These are phyloP conservation scores for Hibiscus mutabilis DNA, from an alignment of 345 rosid species.

Conservation along the genomic window DNA sequence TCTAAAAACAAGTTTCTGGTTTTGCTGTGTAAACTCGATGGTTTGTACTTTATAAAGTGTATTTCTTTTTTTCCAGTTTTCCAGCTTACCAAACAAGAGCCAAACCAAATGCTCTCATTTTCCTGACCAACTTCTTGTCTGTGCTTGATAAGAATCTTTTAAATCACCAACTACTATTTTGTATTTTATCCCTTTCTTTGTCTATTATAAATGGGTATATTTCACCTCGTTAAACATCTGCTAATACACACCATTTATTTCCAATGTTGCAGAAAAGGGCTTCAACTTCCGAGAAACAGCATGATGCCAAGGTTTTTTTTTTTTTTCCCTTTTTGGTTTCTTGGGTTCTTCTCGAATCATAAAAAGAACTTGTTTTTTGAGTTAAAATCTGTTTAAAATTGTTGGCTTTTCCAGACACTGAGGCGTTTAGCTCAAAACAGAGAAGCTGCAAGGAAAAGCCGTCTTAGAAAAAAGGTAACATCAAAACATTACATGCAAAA, in stretches of 20 bases:
- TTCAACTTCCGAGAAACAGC: slow-evolving; percentile 69
- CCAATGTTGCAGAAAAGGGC: slow-evolving; percentile 67
- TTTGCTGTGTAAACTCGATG: not conserved
- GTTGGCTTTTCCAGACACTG: slow-evolving; percentile 46
- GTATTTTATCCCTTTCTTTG: not conserved
- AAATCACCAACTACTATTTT: slow-evolving; percentile 11
- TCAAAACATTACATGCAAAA: not conserved
- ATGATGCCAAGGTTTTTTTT: slow-evolving; percentile 77
- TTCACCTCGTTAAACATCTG: not conserved
- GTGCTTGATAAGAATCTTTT: not conserved
- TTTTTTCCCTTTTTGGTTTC: not conserved
- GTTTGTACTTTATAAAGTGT: not conserved
- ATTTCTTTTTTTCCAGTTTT: not conserved
- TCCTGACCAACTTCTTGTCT: slow-evolving; percentile 12
- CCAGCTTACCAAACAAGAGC: slow-evolving; percentile 11
- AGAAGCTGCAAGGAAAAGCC: slow-evolving; percentile 99
- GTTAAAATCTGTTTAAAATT: not conserved
- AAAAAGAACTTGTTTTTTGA: not conserved
- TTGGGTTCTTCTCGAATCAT: slow-evolving; percentile 2
- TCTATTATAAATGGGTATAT: not conserved
- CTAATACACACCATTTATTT: slow-evolving; percentile 4
- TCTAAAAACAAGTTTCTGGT: not conserved
- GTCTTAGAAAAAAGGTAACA: slow-evolving; percentile 82
- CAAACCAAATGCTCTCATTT: slow-evolving; percentile 13
- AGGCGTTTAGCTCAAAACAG: slow-evolving; percentile 99